These are phyloP conservation scores for Claviceps sp. DNA, from an alignment of 2,329 filamentous ascomycete genomes.

Conservation along the genomic window DNA sequence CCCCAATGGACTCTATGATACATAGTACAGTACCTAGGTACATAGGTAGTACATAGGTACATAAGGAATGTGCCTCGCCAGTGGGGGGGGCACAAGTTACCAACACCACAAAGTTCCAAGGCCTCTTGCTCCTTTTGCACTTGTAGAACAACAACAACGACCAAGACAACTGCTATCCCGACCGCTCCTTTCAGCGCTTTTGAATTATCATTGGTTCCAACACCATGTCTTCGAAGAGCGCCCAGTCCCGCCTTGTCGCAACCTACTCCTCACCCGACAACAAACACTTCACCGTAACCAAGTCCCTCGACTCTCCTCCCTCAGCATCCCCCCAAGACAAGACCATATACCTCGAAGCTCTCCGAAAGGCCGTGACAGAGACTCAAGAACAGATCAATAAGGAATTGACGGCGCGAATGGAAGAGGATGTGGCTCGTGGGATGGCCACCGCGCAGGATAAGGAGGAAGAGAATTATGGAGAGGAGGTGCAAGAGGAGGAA, in stretches of 20 bases:
- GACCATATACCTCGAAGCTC: constrained; percentile 42
- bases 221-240: background rate
- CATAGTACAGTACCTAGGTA: too few species aligned
- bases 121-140: too few species aligned
- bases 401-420: constrained; percentile 62
- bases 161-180: too few species aligned
- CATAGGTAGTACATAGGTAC: too few species aligned
- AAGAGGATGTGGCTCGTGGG: constrained; percentile 48
- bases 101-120: too few species aligned
- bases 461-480: constrained; percentile 72
- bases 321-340: constrained; percentile 32
- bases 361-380: constrained; percentile 41
- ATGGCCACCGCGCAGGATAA: constrained; percentile 28
- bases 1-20: too few species aligned
- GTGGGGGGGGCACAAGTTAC: too few species aligned
- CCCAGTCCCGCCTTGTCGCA: constrained; percentile 25
- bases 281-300: constrained; percentile 30
- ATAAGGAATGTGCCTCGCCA: too few species aligned
- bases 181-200: too few species aligned
- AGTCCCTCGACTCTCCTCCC: constrained; percentile 21
- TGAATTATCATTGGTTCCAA: too few species aligned
- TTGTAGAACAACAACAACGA: too few species aligned
- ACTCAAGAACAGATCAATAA: constrained; percentile 57
- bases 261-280: constrained; percentile 41
- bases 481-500: constrained; percentile 62